Percentiles rank a stretch among this genome's conserved stretches.
These are phyloP conservation scores for Wilcoxina mikolae DNA, from an alignment of 495 filamentous ascomycete species.

Conservation along the genomic window DNA sequence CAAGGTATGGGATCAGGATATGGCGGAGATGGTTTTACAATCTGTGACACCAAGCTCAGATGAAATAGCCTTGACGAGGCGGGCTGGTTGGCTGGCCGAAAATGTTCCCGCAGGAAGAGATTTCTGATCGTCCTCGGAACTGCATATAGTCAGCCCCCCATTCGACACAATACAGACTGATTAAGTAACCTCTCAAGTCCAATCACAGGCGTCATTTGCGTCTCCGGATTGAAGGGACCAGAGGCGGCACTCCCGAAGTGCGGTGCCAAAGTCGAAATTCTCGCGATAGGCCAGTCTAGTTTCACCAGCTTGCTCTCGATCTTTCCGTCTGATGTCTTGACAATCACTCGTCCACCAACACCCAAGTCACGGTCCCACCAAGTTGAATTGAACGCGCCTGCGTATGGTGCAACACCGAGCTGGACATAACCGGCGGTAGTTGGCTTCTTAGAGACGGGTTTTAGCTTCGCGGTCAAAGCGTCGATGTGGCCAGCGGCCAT, in stretches of 20 bases:
- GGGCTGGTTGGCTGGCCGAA: slow-evolving; percentile 61
- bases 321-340: slow-evolving; percentile 64
- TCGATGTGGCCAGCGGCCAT: slow-evolving; percentile 82
- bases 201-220: slow-evolving; percentile 86
- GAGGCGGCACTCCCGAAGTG: slow-evolving; percentile 75
- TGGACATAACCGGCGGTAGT: slow-evolving; percentile 73
- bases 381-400: slow-evolving; percentile 54
- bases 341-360: slow-evolving; percentile 74
- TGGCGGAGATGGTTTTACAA: slow-evolving; percentile 27
- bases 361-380: slow-evolving; percentile 48
- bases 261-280: slow-evolving; percentile 81
- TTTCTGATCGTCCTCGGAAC: slow-evolving; percentile 15
- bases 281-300: slow-evolving; percentile 83
- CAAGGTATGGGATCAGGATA: not conserved
- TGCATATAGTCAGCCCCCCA: slow-evolving; percentile 31
- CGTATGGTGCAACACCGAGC: slow-evolving; percentile 84
- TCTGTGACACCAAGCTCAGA: slow-evolving; percentile 55
- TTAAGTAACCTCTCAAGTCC: slow-evolving; percentile 51
- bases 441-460: slow-evolving; percentile 72
- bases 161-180: slow-evolving; percentile 16
- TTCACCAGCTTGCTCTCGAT: slow-evolving; percentile 72
- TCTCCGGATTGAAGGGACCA: slow-evolving; percentile 75
- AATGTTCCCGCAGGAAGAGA: slow-evolving; percentile 43
- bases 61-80: slow-evolving; percentile 70
- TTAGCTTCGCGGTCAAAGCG: slow-evolving; percentile 72